These are phyloP conservation scores for Naegleria lovaniensis DNA, from an alignment of 208 protist species.

Conservation along the genomic window DNA sequence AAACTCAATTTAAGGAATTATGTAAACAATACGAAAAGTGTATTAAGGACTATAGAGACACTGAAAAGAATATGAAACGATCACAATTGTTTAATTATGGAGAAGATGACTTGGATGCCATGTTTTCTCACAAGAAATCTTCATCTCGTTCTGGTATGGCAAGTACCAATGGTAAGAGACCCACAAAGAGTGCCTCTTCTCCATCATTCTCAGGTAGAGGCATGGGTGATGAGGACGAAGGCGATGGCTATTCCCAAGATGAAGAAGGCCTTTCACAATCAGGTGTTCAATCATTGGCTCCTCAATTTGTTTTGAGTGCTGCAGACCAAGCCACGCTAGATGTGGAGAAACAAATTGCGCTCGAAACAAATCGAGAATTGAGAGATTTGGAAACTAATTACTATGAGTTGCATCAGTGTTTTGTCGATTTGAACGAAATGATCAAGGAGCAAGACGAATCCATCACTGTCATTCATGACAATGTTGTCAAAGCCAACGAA, in stretches of 20 bases:
- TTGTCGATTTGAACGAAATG: background rate
- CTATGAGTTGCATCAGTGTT: conserved; percentile 17
- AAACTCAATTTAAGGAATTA: background rate
- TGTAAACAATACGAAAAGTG: conserved; percentile 18
- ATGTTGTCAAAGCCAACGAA: background rate
- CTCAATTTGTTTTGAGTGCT: background rate
- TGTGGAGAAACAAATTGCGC: background rate
- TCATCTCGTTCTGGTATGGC: background rate
- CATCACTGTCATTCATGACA: background rate
- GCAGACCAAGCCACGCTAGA: background rate
- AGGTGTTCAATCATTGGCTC: background rate
- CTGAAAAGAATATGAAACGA: background rate
- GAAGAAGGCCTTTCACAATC: background rate
- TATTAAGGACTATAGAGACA: background rate
- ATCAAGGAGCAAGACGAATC: background rate
- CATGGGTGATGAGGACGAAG: background rate
- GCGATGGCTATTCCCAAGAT: background rate
- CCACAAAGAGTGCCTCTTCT: background rate
- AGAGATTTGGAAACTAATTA: conserved; percentile 21
- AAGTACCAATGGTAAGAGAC: background rate
- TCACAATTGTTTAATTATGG: background rate
- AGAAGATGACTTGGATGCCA: background rate
- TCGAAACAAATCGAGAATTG: background rate
- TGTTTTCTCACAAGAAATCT: background rate
- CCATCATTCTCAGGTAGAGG: too few species aligned